These are phyloP conservation scores for Neopestalotiopsis sp. DNA, from an alignment of 2,329 filamentous ascomycete genomes.

Conservation along the genomic window DNA sequence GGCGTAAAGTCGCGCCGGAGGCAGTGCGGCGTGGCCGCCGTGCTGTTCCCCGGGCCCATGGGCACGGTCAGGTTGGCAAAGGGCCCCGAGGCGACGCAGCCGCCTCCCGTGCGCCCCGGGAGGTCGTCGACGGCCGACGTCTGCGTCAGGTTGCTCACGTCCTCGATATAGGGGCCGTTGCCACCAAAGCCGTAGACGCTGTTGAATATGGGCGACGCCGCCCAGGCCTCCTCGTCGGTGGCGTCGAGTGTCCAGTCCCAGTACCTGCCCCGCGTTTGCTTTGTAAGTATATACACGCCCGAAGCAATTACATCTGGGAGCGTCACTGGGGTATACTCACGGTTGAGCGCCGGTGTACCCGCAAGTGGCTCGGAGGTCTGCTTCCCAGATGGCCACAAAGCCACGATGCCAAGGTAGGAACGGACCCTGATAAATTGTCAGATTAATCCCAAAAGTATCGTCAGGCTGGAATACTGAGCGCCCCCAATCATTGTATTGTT, in stretches of 20 bases:
- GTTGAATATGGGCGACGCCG: constrained; percentile 34
- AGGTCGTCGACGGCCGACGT: constrained; percentile 22
- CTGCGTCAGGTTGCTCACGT: constrained; percentile 24
- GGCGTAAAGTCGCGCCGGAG: constrained; percentile 38
- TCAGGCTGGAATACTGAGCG: not conserved
- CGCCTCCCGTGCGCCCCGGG: constrained; percentile 34
- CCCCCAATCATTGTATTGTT: too few species aligned
- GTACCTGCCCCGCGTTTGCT: constrained; percentile 20
- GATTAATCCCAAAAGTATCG: not conserved
- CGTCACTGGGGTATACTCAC: constrained; percentile 8
- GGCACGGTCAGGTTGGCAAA: constrained; percentile 31
- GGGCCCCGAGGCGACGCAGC: constrained; percentile 35
- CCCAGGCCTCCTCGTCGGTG: constrained; percentile 23
- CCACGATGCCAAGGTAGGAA: constrained; percentile 24
- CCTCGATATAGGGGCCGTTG: constrained; percentile 31
- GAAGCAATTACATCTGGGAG: not conserved
- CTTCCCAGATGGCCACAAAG: constrained; percentile 24
- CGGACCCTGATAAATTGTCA: constrained; percentile 7
- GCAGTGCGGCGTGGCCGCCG: constrained; percentile 37
- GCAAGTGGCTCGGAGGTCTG: constrained; percentile 20
- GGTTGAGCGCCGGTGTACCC: constrained; percentile 22
- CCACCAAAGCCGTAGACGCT: constrained; percentile 30
- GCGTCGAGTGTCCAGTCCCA: constrained; percentile 36
- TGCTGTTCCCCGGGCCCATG: constrained; percentile 34
- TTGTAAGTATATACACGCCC: constrained; percentile 3